phyloP scores from a whole-genome alignment of 306 rosid species.

The Ormosia semicastrata region DNA sequence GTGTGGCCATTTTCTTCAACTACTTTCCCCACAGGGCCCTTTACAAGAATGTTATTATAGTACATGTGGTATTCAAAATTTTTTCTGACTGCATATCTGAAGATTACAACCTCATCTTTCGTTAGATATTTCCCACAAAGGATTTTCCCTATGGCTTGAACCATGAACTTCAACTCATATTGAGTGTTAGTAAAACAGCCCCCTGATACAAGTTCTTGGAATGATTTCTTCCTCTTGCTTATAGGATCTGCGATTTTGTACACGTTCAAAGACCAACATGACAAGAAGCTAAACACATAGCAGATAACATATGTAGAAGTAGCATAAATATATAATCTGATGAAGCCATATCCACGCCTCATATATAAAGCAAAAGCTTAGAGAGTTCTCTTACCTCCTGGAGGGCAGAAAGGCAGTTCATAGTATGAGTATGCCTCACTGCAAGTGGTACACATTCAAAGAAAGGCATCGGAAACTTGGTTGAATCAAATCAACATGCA shows the following conservation, averaged over 20 bases:
- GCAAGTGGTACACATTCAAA: neutral
- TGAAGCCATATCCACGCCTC: neutral
- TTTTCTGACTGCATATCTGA: neutral
- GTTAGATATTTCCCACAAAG: slow-evolving; percentile 17
- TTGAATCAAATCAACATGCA: no score
- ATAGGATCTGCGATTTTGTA: neutral
- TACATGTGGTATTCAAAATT: slow-evolving; percentile 9
- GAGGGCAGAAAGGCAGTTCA: slow-evolving; percentile 30
- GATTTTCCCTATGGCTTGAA: neutral
- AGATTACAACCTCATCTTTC: neutral
- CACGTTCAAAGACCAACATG: neutral
- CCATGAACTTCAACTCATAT: slow-evolving; percentile 20
- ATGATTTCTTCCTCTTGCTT: neutral
- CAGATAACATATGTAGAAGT: neutral
- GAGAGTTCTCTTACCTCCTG: slow-evolving; percentile 10
- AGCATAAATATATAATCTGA: neutral
- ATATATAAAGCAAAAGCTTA: neutral
- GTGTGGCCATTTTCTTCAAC: neutral
- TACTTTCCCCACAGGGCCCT: neutral
- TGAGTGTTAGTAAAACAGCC: slow-evolving; percentile 22
- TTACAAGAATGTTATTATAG: neutral
- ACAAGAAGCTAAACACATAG: neutral
- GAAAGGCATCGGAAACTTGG: neutral
- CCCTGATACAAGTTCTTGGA: slow-evolving; percentile 11
- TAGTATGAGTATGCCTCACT: slow-evolving; percentile 13